Evolutionary conservation across 805 yeast genomes (phyloP).

Genomic region (Ogataea dorogensis): DNA sequence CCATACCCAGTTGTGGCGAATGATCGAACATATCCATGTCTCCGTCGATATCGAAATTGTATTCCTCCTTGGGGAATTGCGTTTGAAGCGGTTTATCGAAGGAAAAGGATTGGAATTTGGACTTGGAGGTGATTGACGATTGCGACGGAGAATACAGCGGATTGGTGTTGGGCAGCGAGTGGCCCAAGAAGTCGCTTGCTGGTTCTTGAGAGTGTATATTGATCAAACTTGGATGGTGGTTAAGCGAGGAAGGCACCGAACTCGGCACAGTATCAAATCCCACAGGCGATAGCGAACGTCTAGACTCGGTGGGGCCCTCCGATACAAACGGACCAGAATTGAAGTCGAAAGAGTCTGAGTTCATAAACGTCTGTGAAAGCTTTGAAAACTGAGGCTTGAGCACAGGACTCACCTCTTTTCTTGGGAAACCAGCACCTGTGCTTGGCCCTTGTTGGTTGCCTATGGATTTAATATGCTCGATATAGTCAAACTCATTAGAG

Average conservation of each 20-base stretch:
- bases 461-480: slow-evolving; percentile 59
- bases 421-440: slow-evolving; percentile 18
- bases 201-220: slow-evolving; percentile 16
- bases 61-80: slow-evolving; percentile 15
- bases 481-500: slow-evolving; percentile 59
- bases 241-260: slow-evolving; percentile 24
- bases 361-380: slow-evolving; percentile 29
- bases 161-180: slow-evolving; percentile 9
- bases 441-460: slow-evolving; percentile 38
- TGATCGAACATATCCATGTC: slow-evolving; percentile 30
- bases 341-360: slow-evolving; percentile 19
- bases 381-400: slow-evolving; percentile 28
- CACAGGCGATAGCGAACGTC: slow-evolving; percentile 21
- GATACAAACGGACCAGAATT: slow-evolving; percentile 12
- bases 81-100: slow-evolving; percentile 13
- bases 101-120: slow-evolving; percentile 17
- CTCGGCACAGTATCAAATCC: slow-evolving; percentile 24
- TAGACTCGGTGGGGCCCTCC: slow-evolving; percentile 8
- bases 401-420: slow-evolving; percentile 26
- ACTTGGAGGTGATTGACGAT: slow-evolving; percentile 20
- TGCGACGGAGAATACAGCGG: slow-evolving; percentile 25
- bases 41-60: slow-evolving; percentile 29
- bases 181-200: slow-evolving; percentile 10
- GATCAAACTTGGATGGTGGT: slow-evolving; percentile 24
- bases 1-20: slow-evolving; percentile 9